Evolutionary conservation across 305 asterid genomes (phyloP), one percentile per base, ranked within the genome.

Genomic region (Fraxinus albicans): DNA sequence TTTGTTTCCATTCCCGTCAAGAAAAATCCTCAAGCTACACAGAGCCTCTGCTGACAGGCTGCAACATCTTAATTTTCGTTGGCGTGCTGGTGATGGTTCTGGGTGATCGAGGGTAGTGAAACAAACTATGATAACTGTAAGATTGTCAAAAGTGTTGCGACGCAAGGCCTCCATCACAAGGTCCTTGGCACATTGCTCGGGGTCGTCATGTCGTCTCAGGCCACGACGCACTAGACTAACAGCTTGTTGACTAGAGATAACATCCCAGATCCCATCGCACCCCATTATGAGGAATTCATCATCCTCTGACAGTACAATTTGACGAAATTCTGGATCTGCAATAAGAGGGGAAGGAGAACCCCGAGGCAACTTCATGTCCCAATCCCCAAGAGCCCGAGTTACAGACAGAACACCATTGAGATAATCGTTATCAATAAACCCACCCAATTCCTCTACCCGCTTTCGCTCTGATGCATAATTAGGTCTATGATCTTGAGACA

Each of bases 191-290:
- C 95, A 88, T 60, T 90, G 96, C 89, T 92, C 97, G 0, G 98
- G 98, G 79, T 94, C 96, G 34, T 91, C 94, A 65, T 91, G 96
- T 13, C 94, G 70, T 58, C 93, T 82, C 33, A 94, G 88, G 29
- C 96, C 94, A 3, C 94, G 89, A 0, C 93, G 92, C 70, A 91
- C 98, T 0, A 92, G 91, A 73, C 90, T 88, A 21, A 92, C 97
- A 3, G 97, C 96, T 81, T 91, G 92, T 87, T 93, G 97, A 83
- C 97, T 94, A 0, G 95, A 86, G 90, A 93, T 78, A 8, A 94
- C 95, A 38, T 94, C 98, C 98, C 98, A 94, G 9, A 94, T 84
- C 12, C 98, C 98, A 36, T 94, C 96, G 53, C 98, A 94, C 38
- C 94, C 98, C 10, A 94, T 91, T 69, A 94, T 86, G 77, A 94